Base-by-base conservation (phyloP, 2,329 filamentous ascomycete species). In the Cryphonectria japonica region DNA sequence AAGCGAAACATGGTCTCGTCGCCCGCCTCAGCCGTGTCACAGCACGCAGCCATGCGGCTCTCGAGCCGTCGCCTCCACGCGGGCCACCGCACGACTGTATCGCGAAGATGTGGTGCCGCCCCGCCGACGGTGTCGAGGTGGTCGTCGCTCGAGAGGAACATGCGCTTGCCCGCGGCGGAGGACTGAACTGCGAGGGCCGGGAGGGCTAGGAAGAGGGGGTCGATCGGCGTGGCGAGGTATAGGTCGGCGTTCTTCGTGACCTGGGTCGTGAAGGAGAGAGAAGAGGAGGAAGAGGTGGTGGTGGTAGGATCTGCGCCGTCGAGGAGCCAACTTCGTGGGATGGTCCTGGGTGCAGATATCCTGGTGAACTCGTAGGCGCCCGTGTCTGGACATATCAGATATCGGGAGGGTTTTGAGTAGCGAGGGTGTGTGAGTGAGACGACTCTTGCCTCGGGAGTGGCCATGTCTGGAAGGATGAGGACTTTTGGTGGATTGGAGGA, bases 1-100 rank as follows among this genome's bases (percentile, higher is more conserved):
- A 97, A 82, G 16, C 94, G 89, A 80, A 92, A 97, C 93, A 98
- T 94, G 69, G 83, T 88, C 79, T 98, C 94, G 72, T 93, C 93
- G 19, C 92, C 93, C 0, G 92, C 93, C 46, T 96, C 92, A 14
- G 97, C 92, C 0, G 87, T 91, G 76, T 98, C 94, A 80, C 95
- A 97, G 6, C 96, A 85, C 1, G 83, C 85, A 1, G 84, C 85
- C 82, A 97, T 90, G 50, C 93, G 87, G 14, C 84, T 80, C 76
- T 93, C 89, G 0, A 97, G 79, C 43, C 85, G 81, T 2, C 74
- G 79, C 72, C 83, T 85, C 76, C 84, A 83, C 71, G 82, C 82
- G 68, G 77, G 79, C 78, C 83, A 85, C 60, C 82, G 79, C 19
- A 71, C 67, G 64, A 93, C 75, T 1, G 93, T 82, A 62, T 87